Percentiles rank a stretch among this genome's conserved stretches.
These are phyloP conservation scores for Nissolia schottii DNA, from an alignment of 306 rosid genomes.

Conservation along the genomic window DNA sequence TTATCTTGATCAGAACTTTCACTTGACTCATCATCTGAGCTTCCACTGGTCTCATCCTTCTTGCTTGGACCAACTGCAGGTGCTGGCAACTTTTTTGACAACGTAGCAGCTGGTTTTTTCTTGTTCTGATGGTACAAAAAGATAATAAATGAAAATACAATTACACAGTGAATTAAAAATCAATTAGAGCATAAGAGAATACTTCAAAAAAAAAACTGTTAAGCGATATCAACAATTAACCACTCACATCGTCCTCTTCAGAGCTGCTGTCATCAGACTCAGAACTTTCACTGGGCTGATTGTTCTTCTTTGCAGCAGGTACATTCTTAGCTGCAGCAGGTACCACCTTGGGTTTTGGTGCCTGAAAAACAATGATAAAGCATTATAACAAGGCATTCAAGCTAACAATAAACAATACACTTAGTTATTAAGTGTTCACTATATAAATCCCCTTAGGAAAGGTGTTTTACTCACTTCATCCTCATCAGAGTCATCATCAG, in stretches of 20 bases:
- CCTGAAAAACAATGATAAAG: constrained; percentile 11
- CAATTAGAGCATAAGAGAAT: not conserved
- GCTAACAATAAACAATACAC: not conserved
- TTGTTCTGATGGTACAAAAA: not conserved
- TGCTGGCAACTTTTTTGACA: constrained; percentile 10
- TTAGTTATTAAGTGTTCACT: not conserved
- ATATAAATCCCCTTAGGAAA: not conserved
- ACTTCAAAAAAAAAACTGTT: not conserved
- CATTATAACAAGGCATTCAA: not conserved
- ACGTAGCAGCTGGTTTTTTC: not conserved
- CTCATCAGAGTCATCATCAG: constrained; percentile 35
- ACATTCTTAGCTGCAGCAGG: constrained; percentile 13
- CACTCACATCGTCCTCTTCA: constrained; percentile 16
- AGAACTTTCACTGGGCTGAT: too few species aligned
- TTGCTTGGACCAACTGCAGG: not conserved
- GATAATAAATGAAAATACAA: not conserved
- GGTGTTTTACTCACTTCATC: constrained; percentile 38
- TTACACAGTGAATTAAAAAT: not conserved
- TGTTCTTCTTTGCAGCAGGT: too few species aligned
- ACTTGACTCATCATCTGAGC: constrained; percentile 35
- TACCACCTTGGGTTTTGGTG: constrained; percentile 36
- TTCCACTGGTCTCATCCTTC: constrained; percentile 23
- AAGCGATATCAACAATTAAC: too few species aligned
- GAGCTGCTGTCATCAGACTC: not conserved
- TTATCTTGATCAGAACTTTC: constrained; percentile 35